Evolutionary conservation across 2,329 filamentous ascomycete genomes (phyloP).

Genomic region (Curvularia sp.): DNA sequence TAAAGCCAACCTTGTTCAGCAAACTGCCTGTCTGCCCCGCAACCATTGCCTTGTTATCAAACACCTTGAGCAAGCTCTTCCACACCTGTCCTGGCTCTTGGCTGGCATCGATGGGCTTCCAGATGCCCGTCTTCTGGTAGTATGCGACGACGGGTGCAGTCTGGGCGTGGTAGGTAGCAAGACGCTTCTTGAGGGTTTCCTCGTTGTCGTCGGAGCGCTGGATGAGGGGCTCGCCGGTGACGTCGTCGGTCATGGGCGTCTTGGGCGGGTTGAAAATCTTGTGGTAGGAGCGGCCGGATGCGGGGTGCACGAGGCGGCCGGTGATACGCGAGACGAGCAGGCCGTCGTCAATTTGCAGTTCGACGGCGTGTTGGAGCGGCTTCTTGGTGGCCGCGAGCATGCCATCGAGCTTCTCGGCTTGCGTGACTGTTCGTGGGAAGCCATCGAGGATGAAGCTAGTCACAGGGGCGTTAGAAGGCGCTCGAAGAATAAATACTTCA

Average conservation of each 20-base stretch:
- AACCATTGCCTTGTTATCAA: slow-evolving; percentile 64
- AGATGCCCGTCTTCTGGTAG: slow-evolving; percentile 98
- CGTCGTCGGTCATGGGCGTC: slow-evolving; percentile 89
- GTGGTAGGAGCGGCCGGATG: slow-evolving; percentile 96
- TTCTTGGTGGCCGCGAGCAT: slow-evolving; percentile 84
- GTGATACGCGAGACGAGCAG: slow-evolving; percentile 96
- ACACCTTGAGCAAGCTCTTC: slow-evolving; percentile 87
- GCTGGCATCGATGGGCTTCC: slow-evolving; percentile 92
- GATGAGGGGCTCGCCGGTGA: slow-evolving; percentile 94
- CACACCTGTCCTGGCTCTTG: slow-evolving; percentile 96
- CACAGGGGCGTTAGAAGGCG: slow-evolving; percentile 6
- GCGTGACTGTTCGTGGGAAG: slow-evolving; percentile 94
- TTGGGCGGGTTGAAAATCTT: slow-evolving; percentile 99
- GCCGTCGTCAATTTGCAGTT: slow-evolving; percentile 94
- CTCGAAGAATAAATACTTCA: neutral
- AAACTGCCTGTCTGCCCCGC: slow-evolving; percentile 53
- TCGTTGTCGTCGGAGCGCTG: slow-evolving; percentile 98
- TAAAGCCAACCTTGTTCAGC: slow-evolving; percentile 62
- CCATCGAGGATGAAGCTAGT: slow-evolving; percentile 95
- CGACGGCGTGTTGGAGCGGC: slow-evolving; percentile 90
- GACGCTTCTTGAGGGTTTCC: slow-evolving; percentile 92
- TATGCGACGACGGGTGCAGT: slow-evolving; percentile 91
- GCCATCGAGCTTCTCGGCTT: slow-evolving; percentile 90
- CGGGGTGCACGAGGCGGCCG: slow-evolving; percentile 92
- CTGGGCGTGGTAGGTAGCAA: slow-evolving; percentile 92